These are phyloP conservation scores for Zarea fungicola DNA, from an alignment of 2,329 filamentous ascomycete genomes.

Conservation along the genomic window DNA sequence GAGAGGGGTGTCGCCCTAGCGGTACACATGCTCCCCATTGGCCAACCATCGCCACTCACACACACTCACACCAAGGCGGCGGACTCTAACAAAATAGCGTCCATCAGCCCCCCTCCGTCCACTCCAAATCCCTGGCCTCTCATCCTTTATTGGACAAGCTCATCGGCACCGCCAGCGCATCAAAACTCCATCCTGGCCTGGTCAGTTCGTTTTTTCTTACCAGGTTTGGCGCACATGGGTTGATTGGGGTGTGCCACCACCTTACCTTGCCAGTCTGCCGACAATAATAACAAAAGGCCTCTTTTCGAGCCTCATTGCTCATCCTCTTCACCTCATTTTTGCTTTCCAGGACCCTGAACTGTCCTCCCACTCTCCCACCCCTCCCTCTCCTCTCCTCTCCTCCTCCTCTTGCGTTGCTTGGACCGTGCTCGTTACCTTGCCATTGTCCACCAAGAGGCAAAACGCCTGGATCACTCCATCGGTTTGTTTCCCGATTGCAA, in stretches of 20 bases:
- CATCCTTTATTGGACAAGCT: constrained; percentile 30
- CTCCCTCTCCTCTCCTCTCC: background rate
- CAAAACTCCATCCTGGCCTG: constrained; percentile 22
- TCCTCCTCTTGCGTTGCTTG: background rate
- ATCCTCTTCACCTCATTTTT: too few relatives aligned
- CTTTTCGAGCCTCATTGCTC: constrained; percentile 19
- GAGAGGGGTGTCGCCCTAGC: too few relatives aligned
- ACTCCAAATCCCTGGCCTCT: constrained; percentile 19
- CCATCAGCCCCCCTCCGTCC: background rate
- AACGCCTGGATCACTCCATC: too few relatives aligned
- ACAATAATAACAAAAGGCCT: constrained; percentile 27
- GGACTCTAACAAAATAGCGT: too few relatives aligned
- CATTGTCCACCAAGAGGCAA: too few relatives aligned
- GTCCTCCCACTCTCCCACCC: background rate
- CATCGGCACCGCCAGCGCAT: constrained; percentile 36
- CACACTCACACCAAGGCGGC: too few relatives aligned
- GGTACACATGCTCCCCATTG: too few relatives aligned
- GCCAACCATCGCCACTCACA: too few relatives aligned
- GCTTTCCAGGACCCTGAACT: too few relatives aligned
- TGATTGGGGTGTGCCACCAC: background rate
- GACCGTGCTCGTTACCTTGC: constrained; percentile 1
- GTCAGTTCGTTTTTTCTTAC: constrained; percentile 11
- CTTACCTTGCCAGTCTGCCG: background rate
- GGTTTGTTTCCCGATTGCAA: too few relatives aligned
- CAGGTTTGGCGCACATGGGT: too few relatives aligned